These are phyloP conservation scores for Cyathus striatus DNA, from an alignment of 768 basidiomycete species.

Conservation along the genomic window DNA sequence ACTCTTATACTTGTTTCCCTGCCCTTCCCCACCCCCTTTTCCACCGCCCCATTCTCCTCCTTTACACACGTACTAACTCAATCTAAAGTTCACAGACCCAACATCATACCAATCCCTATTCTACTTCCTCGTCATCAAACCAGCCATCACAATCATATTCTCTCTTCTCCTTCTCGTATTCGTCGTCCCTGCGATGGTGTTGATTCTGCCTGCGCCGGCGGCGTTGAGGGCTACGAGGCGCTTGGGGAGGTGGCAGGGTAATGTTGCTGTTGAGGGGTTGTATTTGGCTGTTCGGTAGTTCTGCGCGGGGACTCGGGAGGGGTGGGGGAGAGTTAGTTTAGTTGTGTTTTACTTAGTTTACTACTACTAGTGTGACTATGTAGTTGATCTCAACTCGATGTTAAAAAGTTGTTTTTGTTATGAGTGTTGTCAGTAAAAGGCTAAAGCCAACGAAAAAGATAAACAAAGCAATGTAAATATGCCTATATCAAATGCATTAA, in stretches of 20 bases:
- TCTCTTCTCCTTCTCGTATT: slow-evolving; percentile 49
- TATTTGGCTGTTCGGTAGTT: slow-evolving; percentile 35
- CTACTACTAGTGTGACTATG: too few relatives aligned
- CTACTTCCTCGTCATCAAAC: slow-evolving; percentile 87
- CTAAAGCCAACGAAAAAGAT: too few relatives aligned
- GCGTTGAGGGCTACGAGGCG: slow-evolving; percentile 58
- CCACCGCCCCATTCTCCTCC: slow-evolving; percentile 1
- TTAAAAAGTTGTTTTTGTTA: too few relatives aligned
- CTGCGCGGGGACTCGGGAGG: too few relatives aligned
- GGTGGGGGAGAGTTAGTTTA: too few relatives aligned
- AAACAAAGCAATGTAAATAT: too few relatives aligned
- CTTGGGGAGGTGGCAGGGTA: slow-evolving; percentile 80
- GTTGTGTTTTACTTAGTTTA: too few relatives aligned
- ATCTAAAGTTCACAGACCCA: slow-evolving; percentile 65
- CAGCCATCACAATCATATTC: slow-evolving; percentile 68
- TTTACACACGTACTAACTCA: slow-evolving; percentile 1
- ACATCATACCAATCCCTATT: slow-evolving; percentile 83
- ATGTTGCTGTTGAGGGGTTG: slow-evolving; percentile 72
- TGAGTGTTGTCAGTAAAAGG: too few relatives aligned
- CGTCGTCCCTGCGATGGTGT: slow-evolving; percentile 50
- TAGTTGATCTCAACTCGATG: too few relatives aligned
- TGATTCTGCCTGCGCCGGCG: slow-evolving; percentile 65
- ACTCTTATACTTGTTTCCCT: background rate
- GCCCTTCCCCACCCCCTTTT: slow-evolving; percentile 1
- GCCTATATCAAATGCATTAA: slow-evolving; percentile 79